A percentile compares a stretch with the other conserved stretches of the same genome.
These are phyloP conservation scores for Vigna angularis DNA, from an alignment of 306 rosid species.

Conservation along the genomic window DNA sequence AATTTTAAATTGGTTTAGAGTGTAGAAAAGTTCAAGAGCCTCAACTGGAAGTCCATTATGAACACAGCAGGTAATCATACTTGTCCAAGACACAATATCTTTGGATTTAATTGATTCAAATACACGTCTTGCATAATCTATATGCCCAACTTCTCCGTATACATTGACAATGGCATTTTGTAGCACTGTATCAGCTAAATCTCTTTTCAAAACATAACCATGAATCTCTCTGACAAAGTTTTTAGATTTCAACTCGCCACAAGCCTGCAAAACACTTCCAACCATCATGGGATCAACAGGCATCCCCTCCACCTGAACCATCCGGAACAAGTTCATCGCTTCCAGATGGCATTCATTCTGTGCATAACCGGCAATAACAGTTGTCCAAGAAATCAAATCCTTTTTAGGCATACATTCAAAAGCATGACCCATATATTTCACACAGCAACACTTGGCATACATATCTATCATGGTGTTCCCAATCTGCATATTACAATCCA, in stretches of 20 bases:
- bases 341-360: slow-evolving; percentile 55
- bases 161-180: slow-evolving; percentile 66
- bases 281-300: slow-evolving; percentile 67
- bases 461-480: slow-evolving; percentile 75
- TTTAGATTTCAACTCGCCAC: slow-evolving; percentile 54
- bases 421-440: slow-evolving; percentile 58
- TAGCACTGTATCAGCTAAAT: slow-evolving; percentile 59
- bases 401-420: slow-evolving; percentile 57
- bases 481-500: slow-evolving; percentile 62
- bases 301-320: slow-evolving; percentile 53
- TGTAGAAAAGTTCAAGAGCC: slow-evolving; percentile 64
- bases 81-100: slow-evolving; percentile 83
- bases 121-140: slow-evolving; percentile 54
- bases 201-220: slow-evolving; percentile 54
- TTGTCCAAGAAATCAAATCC: slow-evolving; percentile 79
- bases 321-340: slow-evolving; percentile 58
- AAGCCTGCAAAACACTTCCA: slow-evolving; percentile 70
- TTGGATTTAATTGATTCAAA: slow-evolving; percentile 62
- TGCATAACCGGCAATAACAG: slow-evolving; percentile 73
- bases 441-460: slow-evolving; percentile 67
- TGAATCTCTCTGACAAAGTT: slow-evolving; percentile 66
- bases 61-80: slow-evolving; percentile 70
- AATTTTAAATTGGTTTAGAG: slow-evolving; percentile 53
- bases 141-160: slow-evolving; percentile 61
- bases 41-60: slow-evolving; percentile 64